phyloP scores from a whole-genome alignment of 208 protist species.

The Acanthamoeba polyphaga region DNA sequence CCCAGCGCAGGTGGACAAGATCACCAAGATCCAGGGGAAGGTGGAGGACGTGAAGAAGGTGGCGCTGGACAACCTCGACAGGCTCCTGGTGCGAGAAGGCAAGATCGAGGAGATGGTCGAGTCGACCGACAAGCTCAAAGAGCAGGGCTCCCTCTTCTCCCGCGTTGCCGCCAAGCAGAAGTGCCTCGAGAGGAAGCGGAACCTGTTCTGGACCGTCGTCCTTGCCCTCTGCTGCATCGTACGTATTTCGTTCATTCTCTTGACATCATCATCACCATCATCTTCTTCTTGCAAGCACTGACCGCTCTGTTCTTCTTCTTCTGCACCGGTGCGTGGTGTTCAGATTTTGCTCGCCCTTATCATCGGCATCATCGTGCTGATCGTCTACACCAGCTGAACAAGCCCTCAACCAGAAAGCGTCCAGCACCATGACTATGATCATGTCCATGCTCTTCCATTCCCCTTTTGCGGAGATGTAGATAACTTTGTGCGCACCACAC shows the following conservation, averaged over 20 bases:
- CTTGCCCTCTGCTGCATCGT: constrained; percentile 38
- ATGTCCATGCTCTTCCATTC: no score
- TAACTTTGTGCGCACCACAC: no score
- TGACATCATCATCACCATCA: background rate
- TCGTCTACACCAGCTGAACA: background rate
- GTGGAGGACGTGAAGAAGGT: constrained; percentile 63
- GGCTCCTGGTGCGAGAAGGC: constrained; percentile 18
- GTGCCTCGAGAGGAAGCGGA: constrained; percentile 50
- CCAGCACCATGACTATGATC: background rate
- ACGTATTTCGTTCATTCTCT: background rate
- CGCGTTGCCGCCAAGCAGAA: constrained; percentile 42
- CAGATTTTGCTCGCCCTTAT: constrained; percentile 45
- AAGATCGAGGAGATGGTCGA: constrained; percentile 55
- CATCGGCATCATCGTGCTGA: constrained; percentile 31
- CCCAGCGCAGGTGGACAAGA: constrained; percentile 65
- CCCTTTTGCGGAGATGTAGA: no score
- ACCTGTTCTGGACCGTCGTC: constrained; percentile 37
- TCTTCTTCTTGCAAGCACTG: background rate
- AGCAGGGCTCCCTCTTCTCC: constrained; percentile 23
- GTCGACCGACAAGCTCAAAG: constrained; percentile 47
- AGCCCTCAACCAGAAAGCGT: background rate
- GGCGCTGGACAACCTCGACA: constrained; percentile 45
- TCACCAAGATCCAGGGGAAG: constrained; percentile 44
- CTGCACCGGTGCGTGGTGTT: background rate
- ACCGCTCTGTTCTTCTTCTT: background rate